Conservation (phyloP, 306 rosid genomes). For the Urtica urens region DNA sequence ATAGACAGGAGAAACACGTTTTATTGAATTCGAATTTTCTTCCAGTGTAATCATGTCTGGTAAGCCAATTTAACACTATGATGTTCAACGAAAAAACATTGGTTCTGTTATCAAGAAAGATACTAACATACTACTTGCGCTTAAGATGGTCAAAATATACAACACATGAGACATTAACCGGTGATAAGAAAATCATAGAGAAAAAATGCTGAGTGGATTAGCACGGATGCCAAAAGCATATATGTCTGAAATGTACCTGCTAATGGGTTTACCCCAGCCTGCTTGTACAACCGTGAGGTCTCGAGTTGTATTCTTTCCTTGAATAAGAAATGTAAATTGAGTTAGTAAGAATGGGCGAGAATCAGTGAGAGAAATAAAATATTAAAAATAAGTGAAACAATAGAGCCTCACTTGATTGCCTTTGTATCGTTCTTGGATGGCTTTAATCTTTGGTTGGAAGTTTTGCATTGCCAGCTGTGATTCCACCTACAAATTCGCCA, state of each 20-base stretch:
- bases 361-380: constrained; percentile 4
- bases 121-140: too few relatives aligned
- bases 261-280: constrained; percentile 97
- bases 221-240: too few relatives aligned
- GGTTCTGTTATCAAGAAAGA: too few relatives aligned
- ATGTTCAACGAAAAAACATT: too few relatives aligned
- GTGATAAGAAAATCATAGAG: too few relatives aligned
- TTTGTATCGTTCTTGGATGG: constrained; percentile 92
- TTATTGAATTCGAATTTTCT: too few relatives aligned
- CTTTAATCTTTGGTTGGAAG: constrained; percentile 94
- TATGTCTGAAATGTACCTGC: constrained; percentile 86
- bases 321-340: constrained; percentile 25
- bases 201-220: too few relatives aligned
- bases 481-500: constrained; percentile 55
- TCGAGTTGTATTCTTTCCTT: constrained; percentile 99
- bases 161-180: too few relatives aligned
- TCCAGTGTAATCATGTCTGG: too few relatives aligned
- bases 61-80: too few relatives aligned
- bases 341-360: constrained; percentile 18
- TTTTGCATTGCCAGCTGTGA: constrained; percentile 97
- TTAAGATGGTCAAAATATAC: too few relatives aligned
- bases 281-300: constrained; percentile 82
- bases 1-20: too few relatives aligned
- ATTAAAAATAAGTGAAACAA: neutral
- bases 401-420: constrained; percentile 78